Evolutionary conservation across 441 rosid species (phyloP), one percentile per base, ranked within the genome.

Genomic region (Pelargonium myrrhifolium): DNA sequence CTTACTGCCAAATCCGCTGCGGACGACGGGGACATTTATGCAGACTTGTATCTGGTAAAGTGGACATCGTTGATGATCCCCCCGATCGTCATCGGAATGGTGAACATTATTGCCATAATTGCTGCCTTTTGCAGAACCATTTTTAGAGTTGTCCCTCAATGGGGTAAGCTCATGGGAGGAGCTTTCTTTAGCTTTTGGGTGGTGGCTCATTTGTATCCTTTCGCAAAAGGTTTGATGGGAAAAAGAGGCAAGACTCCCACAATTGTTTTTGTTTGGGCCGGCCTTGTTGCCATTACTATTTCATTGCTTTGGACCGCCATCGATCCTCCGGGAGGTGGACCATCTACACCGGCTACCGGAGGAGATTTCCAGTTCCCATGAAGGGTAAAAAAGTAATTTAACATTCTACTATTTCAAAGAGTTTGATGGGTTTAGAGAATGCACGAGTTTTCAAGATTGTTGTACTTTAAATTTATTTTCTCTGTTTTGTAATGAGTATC

Each of bases 121-220:
- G 85, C 84, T 5, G 94, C 83, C 2, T 65, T 76, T 24, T 71
- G 83, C n/a, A 79, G 91, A 74, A 86, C 89, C 6, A 26, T 88
- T 65, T 88, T 84, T 72, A 86, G 86, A 67, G 64, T 79, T 0
- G 76, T 71, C 62, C 91, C 94, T 3, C 79, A 86, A 55, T 88
- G 91, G 91, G 86, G 89, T 79, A 83, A 72, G 72, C 81, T 88
- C 20, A 14, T 84, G 3, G 94, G 94, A 49, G 94, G 94, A 8
- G 88, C 83, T 66, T 86, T 86, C 77, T 88, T 88, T 82, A 85
- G 91, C 79, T 79, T 88, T 69, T 88, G 94, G 91, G 91, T 86
- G 18, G 35, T 86, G 51, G 80, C 84, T 59, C 94, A 88, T 75
- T 82, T 88, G 18, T 83, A 80, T 75, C 89, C 91, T 1, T 88